Base-by-base conservation (phyloP, 352 stramenopile genomes). In the Hyaloperonospora arabidopsidis region DNA sequence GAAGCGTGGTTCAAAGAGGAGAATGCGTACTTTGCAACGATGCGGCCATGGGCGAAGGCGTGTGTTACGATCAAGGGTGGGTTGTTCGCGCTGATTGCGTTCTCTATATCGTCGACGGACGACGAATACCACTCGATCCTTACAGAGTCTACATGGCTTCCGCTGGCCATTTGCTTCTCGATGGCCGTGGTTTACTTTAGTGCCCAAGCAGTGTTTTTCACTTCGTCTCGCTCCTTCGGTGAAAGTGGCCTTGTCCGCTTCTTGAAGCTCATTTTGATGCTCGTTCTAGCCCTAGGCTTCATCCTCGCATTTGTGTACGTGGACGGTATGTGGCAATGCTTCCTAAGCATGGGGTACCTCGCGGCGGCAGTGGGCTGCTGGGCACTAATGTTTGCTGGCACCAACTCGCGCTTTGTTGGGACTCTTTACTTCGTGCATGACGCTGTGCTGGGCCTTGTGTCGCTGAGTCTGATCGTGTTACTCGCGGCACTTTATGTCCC, bases 1-100 rank as follows among this genome's bases (percentile, higher is more conserved):
- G 87, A 94, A 34, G 92, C 95, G 54, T 97, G 95, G 92, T 98
- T 91, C 65, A 95, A 89, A 58, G 95, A 98, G 52, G 95, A 98
- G 64, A 98, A 96, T 46, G 76, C 82, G 22, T 97, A 96, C 63
- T 97, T 96, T 53, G 87, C 79, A 35, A 92, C 79, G 12, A 78
- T 98, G 49, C 78, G 76, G 10, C 74, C 87, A 18, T 80, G 76
- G 55, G 93, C 93, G 23, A 98, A 98, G 74, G 54, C 87, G 28
- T 88, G 91, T 50, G 86, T 96, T 54, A 70, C 95, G 12, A 57
- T 96, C 19, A 98, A 98, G 63, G 78, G 86, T 21, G 68, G 80
- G 23, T 60, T 98, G 7, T 97, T 95, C 61, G 61, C 89, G 0
- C 61, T 89, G 13, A 78, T 98, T 23, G 91, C 81, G 1, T 57